A percentile compares a stretch with the other conserved stretches of the same genome.
Conservation (phyloP, 805 yeast genomes). For the Kodamaea lidongshanica region DNA sequence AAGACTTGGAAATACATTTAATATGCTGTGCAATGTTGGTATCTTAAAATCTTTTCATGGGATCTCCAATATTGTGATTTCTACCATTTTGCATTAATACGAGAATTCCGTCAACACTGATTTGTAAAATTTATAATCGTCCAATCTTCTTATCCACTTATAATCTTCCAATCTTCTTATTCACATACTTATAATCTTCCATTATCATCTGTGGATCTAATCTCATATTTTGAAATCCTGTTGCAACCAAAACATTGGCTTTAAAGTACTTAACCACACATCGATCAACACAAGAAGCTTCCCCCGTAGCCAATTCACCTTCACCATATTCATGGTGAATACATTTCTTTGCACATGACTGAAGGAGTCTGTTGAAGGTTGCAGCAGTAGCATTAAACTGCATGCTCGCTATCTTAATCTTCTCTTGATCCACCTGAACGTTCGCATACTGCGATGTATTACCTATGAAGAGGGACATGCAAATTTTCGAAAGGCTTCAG, state of each 20-base stretch:
- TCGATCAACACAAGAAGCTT: slow-evolving; percentile 72
- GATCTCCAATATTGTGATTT: no score
- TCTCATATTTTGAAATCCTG: slow-evolving; percentile 36
- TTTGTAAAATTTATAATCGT: no score
- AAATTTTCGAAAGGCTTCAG: neutral
- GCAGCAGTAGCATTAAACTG: slow-evolving; percentile 59
- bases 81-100: no score
- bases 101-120: no score
- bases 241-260: slow-evolving; percentile 61
- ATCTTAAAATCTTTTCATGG: no score
- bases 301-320: slow-evolving; percentile 79
- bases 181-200: slow-evolving; percentile 35
- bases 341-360: slow-evolving; percentile 69
- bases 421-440: slow-evolving; percentile 53
- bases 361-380: slow-evolving; percentile 42
- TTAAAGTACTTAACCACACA: slow-evolving; percentile 80
- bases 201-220: slow-evolving; percentile 40
- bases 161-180: slow-evolving; percentile 1
- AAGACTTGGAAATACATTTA: no score
- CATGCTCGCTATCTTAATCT: slow-evolving; percentile 55
- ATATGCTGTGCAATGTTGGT: no score
- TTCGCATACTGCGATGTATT: slow-evolving; percentile 34
- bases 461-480: slow-evolving; percentile 62
- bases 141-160: neutral
- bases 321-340: slow-evolving; percentile 83